Evolutionary conservation across 2,329 filamentous ascomycete genomes (phyloP).

Genomic region (Chaetomium olivaceum): DNA sequence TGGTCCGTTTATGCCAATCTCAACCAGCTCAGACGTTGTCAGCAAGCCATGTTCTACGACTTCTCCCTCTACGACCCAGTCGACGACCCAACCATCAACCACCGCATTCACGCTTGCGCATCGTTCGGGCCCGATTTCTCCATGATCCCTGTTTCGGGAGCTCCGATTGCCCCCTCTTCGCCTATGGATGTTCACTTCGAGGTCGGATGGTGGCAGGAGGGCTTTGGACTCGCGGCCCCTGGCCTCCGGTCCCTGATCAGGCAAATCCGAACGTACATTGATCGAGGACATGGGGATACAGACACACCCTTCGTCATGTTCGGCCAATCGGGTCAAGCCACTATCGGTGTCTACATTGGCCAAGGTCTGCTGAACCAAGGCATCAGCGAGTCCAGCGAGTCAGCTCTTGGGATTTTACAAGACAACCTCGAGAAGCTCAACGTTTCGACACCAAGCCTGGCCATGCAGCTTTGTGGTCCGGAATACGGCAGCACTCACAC

Average conservation of each 20-base stretch:
- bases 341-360: conserved; percentile 42
- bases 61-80: conserved; percentile 41
- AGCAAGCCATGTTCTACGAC: conserved; percentile 38
- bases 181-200: conserved; percentile 23
- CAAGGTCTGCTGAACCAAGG: conserved; percentile 35
- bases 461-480: conserved; percentile 42
- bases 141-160: background rate
- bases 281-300: conserved; percentile 6
- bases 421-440: conserved; percentile 31
- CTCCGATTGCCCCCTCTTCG: too few species aligned
- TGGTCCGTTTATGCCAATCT: conserved; percentile 36
- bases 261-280: conserved; percentile 18
- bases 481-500: conserved; percentile 37
- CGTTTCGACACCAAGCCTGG: conserved; percentile 33
- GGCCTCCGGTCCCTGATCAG: conserved; percentile 13
- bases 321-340: conserved; percentile 20
- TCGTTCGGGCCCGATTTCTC: conserved; percentile 30
- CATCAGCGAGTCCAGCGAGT: conserved; percentile 32
- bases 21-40: conserved; percentile 34
- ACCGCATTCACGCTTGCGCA: conserved; percentile 39
- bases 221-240: conserved; percentile 10
- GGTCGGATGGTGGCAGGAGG: conserved; percentile 22
- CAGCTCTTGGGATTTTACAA: conserved; percentile 36
- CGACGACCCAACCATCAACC: conserved; percentile 34
- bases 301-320: conserved; percentile 20